Evolutionary conservation across 257 asterid species (phyloP).

Genomic region (Nicotiana attenuata): DNA sequence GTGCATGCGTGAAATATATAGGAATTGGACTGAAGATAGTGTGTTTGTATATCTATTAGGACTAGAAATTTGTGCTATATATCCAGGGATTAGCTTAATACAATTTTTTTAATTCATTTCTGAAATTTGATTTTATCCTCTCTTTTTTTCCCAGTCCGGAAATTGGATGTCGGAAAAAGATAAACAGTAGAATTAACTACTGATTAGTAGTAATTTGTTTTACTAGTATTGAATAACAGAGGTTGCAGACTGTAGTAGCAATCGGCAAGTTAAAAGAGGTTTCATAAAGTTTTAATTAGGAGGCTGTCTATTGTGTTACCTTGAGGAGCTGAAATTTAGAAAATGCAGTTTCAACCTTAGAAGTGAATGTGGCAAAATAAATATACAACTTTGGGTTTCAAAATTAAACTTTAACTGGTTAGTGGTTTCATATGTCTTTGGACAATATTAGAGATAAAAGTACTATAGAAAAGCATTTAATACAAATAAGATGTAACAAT

Average conservation of each 20-base stretch:
- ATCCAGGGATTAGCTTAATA: neutral
- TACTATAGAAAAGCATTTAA: neutral
- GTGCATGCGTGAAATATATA: neutral
- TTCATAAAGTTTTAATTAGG: neutral
- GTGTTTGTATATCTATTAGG: neutral
- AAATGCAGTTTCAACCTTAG: neutral
- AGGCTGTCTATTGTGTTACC: neutral
- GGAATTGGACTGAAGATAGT: neutral
- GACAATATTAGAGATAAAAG: neutral
- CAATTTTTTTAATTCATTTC: neutral
- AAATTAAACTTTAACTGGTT: neutral
- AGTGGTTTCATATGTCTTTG: neutral
- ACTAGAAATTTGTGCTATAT: neutral
- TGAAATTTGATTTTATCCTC: neutral
- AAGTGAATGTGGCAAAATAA: neutral
- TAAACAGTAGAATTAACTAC: neutral
- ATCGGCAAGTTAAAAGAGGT: neutral
- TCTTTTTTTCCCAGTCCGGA: neutral
- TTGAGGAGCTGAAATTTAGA: neutral
- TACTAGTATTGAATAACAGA: neutral
- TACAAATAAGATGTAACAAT: neutral
- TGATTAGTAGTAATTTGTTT: neutral
- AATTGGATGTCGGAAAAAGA: neutral
- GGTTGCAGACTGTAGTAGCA: neutral
- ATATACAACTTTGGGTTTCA: neutral